Evolutionary conservation across 768 basidiomycete species (phyloP), one percentile per base, ranked within the genome.

Genomic region (Fomitopsis pulvina): DNA sequence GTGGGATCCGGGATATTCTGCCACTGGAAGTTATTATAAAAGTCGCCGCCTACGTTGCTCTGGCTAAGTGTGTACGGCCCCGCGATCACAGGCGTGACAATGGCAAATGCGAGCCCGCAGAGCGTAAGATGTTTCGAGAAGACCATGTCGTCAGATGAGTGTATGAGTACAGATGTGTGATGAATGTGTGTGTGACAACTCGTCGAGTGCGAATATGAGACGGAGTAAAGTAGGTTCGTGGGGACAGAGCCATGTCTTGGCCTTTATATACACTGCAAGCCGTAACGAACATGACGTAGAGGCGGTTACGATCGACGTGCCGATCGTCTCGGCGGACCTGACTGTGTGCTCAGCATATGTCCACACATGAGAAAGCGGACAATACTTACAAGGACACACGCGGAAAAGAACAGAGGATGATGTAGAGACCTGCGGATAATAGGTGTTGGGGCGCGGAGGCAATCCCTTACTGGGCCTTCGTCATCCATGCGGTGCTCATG

Each of bases 1-100:
- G 81, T 81, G 2, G 81, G 80, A 53, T 83, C 82, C 1, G 72
- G 3, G 27, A 76, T 71, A 16, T 66, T 65, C 56, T 77, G 55
- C 53, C 71, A 72, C 3, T 60, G 52, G 53, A 83, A 83, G n/a
- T 68, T 62, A 16, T 66, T 61, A 52, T 76, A 68, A 52, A 83
- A 81, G 4, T 25, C 25, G 11, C 14, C 12, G 8, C 52, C 52
- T 11, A 53, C 48, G 43, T 48, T 48, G 21, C 26, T 39, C 30
- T 49, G 47, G n/a, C 9, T 4, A 11, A 48, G 11, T 6, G 39
- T 10, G 28, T 49, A 53, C n/a, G 21, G 22, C 16, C 47, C 47
- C 5, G 52, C 52, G 3, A 42, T 21, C 4, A 18, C 27, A 27
- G 42, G 14, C 24, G 25, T n/a, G 22, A 44, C 21, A n/a, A 44